Base-by-base conservation (phyloP, 2,329 filamentous ascomycete genomes). In the Aurifilum marmelostoma region DNA sequence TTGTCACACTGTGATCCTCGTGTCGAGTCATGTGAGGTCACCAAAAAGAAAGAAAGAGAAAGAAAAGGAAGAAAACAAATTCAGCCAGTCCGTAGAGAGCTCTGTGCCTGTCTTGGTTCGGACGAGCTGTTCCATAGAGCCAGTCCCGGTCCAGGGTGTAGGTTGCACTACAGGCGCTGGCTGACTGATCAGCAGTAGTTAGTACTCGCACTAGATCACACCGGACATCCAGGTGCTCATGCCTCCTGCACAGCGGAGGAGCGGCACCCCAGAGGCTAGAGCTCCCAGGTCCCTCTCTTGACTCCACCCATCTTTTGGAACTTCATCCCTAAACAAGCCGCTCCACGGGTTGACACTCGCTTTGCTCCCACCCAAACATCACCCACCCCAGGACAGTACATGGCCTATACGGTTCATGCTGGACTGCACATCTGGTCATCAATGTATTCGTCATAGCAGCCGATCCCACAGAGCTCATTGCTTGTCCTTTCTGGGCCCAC, bases 401-500 rank as follows among this genome's bases (percentile, higher is more conserved):
- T 68, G 63, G 66, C 63, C 67, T 43, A 27, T 39, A 56, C 27
- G 63, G 67, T 66, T 43, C 47, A 68, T 62, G 63, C 58, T 47
- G 63, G 63, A 61, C 58, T 37, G 32, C 8, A 60, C 43, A 63
- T 58, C 58, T 63, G 50, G 3, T 14, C 32, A 32, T 64, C 63
- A 63, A 69, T 69, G 68, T 61, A 54, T 54, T 64, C 63, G 39
- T 63, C 37, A 60, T 67, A 69, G 65, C 43, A 47, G 29, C 52
- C 50, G 56, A 47, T 56, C 52, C n/a, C 60, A 64, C 60, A 61
- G 18, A 59, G 39, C 47, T 43, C n/a, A 18, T 21, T 16, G 7
- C 27, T 5, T 32, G n/a, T 32, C 32, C 8, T 7, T n/a, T 43
- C 16, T 21, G 43, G 32, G 58, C 7, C n/a, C 29, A 21, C 58